phyloP scores from a whole-genome alignment of 164 flowering plant species.

The Vitis labrusca region DNA sequence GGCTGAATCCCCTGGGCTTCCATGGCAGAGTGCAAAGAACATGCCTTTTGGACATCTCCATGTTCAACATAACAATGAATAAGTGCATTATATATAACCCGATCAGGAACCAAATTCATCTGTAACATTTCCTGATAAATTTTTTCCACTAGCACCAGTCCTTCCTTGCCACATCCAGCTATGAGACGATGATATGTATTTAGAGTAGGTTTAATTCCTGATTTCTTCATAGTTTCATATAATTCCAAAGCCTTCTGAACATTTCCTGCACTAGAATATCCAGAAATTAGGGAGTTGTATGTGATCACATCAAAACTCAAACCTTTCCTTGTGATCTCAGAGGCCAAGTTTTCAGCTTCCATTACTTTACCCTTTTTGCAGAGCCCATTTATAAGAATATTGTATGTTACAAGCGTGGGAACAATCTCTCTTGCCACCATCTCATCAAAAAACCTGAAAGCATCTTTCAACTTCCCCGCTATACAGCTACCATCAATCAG shows the following conservation, averaged over 20 bases:
- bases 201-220: conserved; percentile 52
- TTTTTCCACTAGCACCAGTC: conserved; percentile 33
- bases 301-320: conserved; percentile 67
- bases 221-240: conserved; percentile 48
- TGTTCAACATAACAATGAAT: conserved; percentile 47
- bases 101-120: conserved; percentile 48
- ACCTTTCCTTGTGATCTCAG: conserved; percentile 39
- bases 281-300: conserved; percentile 69
- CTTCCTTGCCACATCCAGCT: conserved; percentile 35
- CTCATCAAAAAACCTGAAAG: conserved; percentile 43
- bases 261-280: conserved; percentile 41
- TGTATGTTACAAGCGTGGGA: conserved; percentile 71
- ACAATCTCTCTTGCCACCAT: conserved; percentile 36
- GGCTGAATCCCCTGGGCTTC: conserved; percentile 33
- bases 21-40: conserved; percentile 48
- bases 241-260: conserved; percentile 45
- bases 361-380: conserved; percentile 44
- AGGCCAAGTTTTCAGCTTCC: conserved; percentile 60
- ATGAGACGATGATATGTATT: conserved; percentile 57
- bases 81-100: conserved; percentile 50
- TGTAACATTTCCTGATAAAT: conserved; percentile 51
- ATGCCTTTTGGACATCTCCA: conserved; percentile 50
- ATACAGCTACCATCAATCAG: conserved; percentile 59
- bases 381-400: conserved; percentile 60
- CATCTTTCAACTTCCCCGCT: conserved; percentile 47